Evolutionary conservation across 257 asterid genomes (phyloP), one percentile per base, ranked within the genome.

Genomic region (Fraxinus excelsior): DNA sequence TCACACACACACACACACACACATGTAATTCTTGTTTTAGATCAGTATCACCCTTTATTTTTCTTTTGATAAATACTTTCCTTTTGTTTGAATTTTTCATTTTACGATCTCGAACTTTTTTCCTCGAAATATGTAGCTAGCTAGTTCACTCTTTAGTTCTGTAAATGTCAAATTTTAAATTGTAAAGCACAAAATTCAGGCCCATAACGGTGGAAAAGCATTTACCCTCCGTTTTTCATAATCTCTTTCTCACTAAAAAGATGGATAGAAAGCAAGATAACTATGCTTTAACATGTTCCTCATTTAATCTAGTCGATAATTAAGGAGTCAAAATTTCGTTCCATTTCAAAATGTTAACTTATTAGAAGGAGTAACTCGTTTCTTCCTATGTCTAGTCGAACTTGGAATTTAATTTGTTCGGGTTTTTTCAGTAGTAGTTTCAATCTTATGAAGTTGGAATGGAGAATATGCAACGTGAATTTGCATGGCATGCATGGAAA

Each of bases 201-300:
- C 81, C 84, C 74, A 56, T 81, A 82, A 84, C 81, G 67, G 46
- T 76, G 82, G 76, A 78, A 87, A 88, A 87, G 80, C 91, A 87
- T 80, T 87, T 77, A 77, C 80, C 92, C 88, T 74, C 70, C 80
- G 80, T 83, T 85, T 68, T 79, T 69, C 81, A 79, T 74, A 80
- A 66, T 75, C 89, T 80, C 92, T 86, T 89, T 90, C 87, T 80
- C 88, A 76, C 88, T 80, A 80, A 86, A 94, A 87, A 79, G 84
- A 74, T 81, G 87, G 90, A 88, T 88, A 86, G 81, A 90, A 89
- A 92, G 96, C 93, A 90, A 76, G 78, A 79, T 85, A 86, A 80
- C 56, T 73, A 80, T 70, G 79, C 90, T 90, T 87, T 86, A 87
- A 77, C 91, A 88, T 85, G 95, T 91, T 90, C 87, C 83, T 82